Evolutionary conservation across 306 rosid genomes (phyloP).

Genomic region (Morella rubra): DNA sequence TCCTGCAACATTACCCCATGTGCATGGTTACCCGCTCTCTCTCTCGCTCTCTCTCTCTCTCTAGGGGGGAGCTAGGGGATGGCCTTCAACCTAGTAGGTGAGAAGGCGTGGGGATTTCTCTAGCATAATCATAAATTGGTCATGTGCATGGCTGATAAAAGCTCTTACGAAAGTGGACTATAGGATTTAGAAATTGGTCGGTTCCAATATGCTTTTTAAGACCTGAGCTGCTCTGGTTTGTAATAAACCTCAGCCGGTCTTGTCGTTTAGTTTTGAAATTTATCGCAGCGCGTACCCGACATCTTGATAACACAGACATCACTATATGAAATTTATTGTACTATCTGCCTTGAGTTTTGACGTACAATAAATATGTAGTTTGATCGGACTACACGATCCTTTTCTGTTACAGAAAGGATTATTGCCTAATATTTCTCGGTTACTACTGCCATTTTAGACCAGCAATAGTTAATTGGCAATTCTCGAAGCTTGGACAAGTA

Average conservation of each 20-base stretch:
- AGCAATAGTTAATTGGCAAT: too few relatives aligned
- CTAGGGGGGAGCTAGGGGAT: too few relatives aligned
- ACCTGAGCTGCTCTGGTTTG: too few relatives aligned
- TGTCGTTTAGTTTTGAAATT: not conserved
- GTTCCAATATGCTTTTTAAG: not conserved
- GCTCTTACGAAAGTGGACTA: not conserved
- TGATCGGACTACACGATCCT: too few relatives aligned
- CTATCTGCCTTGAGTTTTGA: too few relatives aligned
- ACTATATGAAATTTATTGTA: too few relatives aligned
- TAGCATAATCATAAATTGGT: not conserved
- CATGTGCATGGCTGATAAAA: not conserved
- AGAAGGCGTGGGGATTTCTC: too few relatives aligned
- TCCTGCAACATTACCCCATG: slow-evolving; percentile 44
- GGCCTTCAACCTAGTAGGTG: not conserved
- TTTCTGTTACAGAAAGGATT: too few relatives aligned
- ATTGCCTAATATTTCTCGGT: too few relatives aligned
- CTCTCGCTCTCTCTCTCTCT: not conserved
- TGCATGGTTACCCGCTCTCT: slow-evolving; percentile 13
- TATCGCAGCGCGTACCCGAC: not conserved
- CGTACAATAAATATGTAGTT: too few relatives aligned
- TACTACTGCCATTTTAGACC: too few relatives aligned
- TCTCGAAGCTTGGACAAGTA: too few relatives aligned
- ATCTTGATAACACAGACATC: not conserved
- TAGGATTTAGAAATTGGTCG: not conserved
- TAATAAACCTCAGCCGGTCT: not conserved